Conservation (phyloP, 805 yeast species). For the Candida corydali region DNA sequence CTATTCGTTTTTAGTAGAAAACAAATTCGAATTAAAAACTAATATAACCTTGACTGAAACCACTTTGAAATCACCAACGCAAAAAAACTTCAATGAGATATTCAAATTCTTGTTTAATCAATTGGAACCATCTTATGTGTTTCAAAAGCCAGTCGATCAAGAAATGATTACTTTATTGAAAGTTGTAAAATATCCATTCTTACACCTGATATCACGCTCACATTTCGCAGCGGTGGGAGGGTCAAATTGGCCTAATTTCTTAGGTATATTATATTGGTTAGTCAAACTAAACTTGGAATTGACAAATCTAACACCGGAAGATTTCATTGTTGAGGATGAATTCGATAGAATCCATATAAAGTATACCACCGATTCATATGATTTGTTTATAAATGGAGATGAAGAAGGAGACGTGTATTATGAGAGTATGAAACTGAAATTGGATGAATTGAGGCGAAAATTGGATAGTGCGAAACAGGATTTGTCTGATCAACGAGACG, state of each 20-base stretch:
- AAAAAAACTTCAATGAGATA: conserved; percentile 73
- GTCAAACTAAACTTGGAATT: conserved; percentile 47
- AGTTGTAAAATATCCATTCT: conserved; percentile 69
- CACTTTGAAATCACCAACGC: conserved; percentile 75
- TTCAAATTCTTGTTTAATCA: conserved; percentile 77
- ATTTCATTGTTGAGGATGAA: conserved; percentile 39
- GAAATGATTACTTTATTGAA: conserved; percentile 70
- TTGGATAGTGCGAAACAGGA: conserved; percentile 35
- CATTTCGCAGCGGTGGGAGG: conserved; percentile 92
- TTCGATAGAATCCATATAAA: conserved; percentile 51
- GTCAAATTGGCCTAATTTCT: conserved; percentile 75
- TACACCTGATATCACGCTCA: conserved; percentile 75
- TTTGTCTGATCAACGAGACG: conserved; percentile 27
- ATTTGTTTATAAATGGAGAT: conserved; percentile 57
- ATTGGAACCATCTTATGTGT: conserved; percentile 75
- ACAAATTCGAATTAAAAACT: conserved; percentile 72
- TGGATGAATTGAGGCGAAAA: conserved; percentile 46
- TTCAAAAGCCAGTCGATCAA: conserved; percentile 63
- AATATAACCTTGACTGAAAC: conserved; percentile 63
- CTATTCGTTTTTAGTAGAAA: conserved; percentile 54
- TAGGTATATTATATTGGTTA: conserved; percentile 84
- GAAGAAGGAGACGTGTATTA: conserved; percentile 54
- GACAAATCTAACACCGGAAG: conserved; percentile 24
- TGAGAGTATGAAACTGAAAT: conserved; percentile 53
- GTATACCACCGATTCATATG: conserved; percentile 65